These are phyloP conservation scores for Colletotrichum sp. DNA, from an alignment of 2,329 filamentous ascomycete species.

Conservation along the genomic window DNA sequence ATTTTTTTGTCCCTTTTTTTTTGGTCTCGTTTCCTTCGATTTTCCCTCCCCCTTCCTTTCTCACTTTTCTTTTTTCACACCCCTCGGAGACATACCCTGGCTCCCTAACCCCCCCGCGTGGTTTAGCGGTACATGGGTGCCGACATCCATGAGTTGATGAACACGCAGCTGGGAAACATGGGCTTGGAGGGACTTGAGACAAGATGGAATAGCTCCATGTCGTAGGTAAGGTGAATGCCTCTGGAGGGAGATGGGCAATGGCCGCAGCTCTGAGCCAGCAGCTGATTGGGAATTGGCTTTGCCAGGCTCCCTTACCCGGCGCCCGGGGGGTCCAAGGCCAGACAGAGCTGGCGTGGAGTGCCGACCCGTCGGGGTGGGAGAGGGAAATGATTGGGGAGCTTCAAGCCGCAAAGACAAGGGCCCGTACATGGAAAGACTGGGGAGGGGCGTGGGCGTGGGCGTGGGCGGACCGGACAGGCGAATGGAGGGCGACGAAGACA, in stretches of 20 bases:
- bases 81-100: slow-evolving; percentile 1
- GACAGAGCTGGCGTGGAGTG: slow-evolving; percentile 20
- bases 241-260: slow-evolving; percentile 13
- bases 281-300: slow-evolving; percentile 12
- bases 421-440: background rate
- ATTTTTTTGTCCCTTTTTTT: background rate
- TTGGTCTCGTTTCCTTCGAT: background rate
- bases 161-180: slow-evolving; percentile 15
- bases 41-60: background rate
- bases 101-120: slow-evolving; percentile 13
- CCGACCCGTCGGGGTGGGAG: slow-evolving; percentile 21
- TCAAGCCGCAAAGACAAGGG: slow-evolving; percentile 15
- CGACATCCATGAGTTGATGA: slow-evolving; percentile 13
- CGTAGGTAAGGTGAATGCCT: slow-evolving; percentile 13
- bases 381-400: slow-evolving; percentile 21
- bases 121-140: slow-evolving; percentile 14
- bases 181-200: slow-evolving; percentile 13
- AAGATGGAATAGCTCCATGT: slow-evolving; percentile 6
- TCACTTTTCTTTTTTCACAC: background rate
- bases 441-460: background rate
- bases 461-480: slow-evolving; percentile 5
- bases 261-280: background rate
- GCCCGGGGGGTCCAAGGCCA: slow-evolving; percentile 7
- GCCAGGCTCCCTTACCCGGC: slow-evolving; percentile 15
- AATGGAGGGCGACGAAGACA: background rate